A percentile compares a stretch with the other conserved stretches of the same genome.
Conservation (phyloP, 1,284 basidiomycete species). For the Fomitopsis palustris region DNA sequence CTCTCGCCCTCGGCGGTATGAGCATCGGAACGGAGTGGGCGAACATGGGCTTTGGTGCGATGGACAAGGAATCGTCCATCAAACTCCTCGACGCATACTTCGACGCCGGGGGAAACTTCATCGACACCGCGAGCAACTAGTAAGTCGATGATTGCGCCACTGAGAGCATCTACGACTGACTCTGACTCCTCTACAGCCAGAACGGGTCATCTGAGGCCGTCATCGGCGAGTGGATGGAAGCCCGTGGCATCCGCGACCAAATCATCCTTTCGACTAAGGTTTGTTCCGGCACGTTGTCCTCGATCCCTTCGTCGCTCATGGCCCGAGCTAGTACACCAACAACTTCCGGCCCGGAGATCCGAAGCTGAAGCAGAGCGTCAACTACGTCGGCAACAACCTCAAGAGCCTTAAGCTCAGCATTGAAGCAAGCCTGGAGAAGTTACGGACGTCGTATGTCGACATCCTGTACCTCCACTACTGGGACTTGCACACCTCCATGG, state of each 20-base stretch:
- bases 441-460: slow-evolving; percentile 54
- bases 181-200: too few relatives aligned
- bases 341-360: slow-evolving; percentile 16
- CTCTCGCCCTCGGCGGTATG: slow-evolving; percentile 46
- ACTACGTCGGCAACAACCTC: slow-evolving; percentile 45
- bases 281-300: background rate
- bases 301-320: background rate
- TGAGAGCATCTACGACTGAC: too few relatives aligned
- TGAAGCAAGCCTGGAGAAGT: slow-evolving; percentile 47
- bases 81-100: slow-evolving; percentile 15
- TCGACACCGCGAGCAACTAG: slow-evolving; percentile 37
- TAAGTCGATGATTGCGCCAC: slow-evolving; percentile 27
- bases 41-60: slow-evolving; percentile 31
- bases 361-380: slow-evolving; percentile 36
- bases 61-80: slow-evolving; percentile 28
- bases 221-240: slow-evolving; percentile 42
- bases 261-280: slow-evolving; percentile 40
- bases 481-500: slow-evolving; percentile 37
- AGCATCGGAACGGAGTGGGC: slow-evolving; percentile 45
- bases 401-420: slow-evolving; percentile 44
- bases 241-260: slow-evolving; percentile 34
- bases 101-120: slow-evolving; percentile 27
- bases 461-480: slow-evolving; percentile 53
- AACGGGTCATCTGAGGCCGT: slow-evolving; percentile 26
- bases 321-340: slow-evolving; percentile 1